Evolutionary conservation across 176 grass and related monocot species (phyloP).

Genomic region (Eragrostis curvula): DNA sequence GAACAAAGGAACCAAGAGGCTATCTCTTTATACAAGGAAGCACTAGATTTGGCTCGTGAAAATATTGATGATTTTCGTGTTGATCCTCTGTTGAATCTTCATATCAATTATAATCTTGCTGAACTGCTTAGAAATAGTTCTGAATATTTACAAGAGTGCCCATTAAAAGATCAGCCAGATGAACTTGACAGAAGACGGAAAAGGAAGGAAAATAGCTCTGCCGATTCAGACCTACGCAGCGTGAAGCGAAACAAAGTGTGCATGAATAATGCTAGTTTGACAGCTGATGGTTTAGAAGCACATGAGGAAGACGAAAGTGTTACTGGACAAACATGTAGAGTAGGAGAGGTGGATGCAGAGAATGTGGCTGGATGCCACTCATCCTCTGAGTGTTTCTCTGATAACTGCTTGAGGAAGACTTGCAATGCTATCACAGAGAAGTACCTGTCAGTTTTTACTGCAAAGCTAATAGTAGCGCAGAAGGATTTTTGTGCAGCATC

Average conservation of each 20-base stretch:
- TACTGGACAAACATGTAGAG: conserved; percentile 16
- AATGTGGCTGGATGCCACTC: conserved; percentile 49
- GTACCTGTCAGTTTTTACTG: conserved; percentile 74
- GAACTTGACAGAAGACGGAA: conserved; percentile 51
- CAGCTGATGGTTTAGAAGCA: conserved; percentile 41
- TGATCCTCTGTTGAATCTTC: conserved; percentile 94
- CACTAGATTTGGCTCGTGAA: conserved; percentile 73
- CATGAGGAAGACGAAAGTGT: conserved; percentile 43
- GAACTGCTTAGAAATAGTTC: conserved; percentile 72
- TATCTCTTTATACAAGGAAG: conserved; percentile 93
- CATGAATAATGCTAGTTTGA: conserved; percentile 43
- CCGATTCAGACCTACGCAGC: conserved; percentile 54
- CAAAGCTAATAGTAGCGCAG: conserved; percentile 67
- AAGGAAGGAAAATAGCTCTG: conserved; percentile 55
- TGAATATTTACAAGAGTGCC: conserved; percentile 76
- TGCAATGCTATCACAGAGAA: conserved; percentile 80
- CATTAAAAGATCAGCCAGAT: conserved; percentile 48
- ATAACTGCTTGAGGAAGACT: conserved; percentile 79
- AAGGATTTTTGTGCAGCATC: conserved; percentile 76
- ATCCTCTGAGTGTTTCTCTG: conserved; percentile 75
- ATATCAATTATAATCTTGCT: conserved; percentile 90
- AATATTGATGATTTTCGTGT: conserved; percentile 77
- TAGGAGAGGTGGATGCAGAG: conserved; percentile 29
- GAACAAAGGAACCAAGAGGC: conserved; percentile 75
- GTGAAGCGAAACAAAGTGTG: conserved; percentile 64